These are phyloP conservation scores for Vigna nakashimae DNA, from an alignment of 306 rosid species.

Conservation along the genomic window DNA sequence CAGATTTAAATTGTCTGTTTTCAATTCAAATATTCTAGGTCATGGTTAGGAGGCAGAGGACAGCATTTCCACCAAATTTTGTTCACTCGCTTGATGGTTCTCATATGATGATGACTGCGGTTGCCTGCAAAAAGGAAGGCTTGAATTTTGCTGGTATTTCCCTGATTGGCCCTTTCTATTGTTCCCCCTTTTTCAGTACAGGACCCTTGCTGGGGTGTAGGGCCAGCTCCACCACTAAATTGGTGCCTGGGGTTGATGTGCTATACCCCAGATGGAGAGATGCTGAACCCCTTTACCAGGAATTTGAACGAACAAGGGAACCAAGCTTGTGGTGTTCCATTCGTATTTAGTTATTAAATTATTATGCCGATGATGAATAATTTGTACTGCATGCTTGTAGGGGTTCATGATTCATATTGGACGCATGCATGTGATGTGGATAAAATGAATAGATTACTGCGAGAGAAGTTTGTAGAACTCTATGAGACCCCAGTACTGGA, in stretches of 20 bases:
- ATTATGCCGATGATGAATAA: slow-evolving; percentile 10
- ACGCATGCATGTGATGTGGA: slow-evolving; percentile 96
- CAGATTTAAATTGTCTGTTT: slow-evolving; percentile 29
- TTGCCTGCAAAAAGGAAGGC: slow-evolving; percentile 82
- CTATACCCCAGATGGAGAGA: not conserved
- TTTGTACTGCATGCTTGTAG: slow-evolving; percentile 55
- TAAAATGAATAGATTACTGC: slow-evolving; percentile 74
- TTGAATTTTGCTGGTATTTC: slow-evolving; percentile 84
- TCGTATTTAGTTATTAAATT: slow-evolving; percentile 4
- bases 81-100: slow-evolving; percentile 98
- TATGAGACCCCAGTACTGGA: slow-evolving; percentile 85
- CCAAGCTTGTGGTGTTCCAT: slow-evolving; percentile 24
- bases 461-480: slow-evolving; percentile 88
- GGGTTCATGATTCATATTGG: slow-evolving; percentile 99
- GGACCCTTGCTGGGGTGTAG: not conserved
- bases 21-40: slow-evolving; percentile 55
- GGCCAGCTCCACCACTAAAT: not conserved
- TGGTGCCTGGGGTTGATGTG: slow-evolving; percentile 5
- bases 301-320: slow-evolving; percentile 1
- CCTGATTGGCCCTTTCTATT: slow-evolving; percentile 34
- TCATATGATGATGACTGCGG: slow-evolving; percentile 99
- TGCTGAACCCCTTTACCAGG: not conserved
- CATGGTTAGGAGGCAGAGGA: slow-evolving; percentile 78
- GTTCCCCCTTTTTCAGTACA: not conserved
- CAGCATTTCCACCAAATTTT: slow-evolving; percentile 97